These are phyloP conservation scores for Aspergillus panamensis DNA, from an alignment of 495 filamentous ascomycete genomes.

Conservation along the genomic window DNA sequence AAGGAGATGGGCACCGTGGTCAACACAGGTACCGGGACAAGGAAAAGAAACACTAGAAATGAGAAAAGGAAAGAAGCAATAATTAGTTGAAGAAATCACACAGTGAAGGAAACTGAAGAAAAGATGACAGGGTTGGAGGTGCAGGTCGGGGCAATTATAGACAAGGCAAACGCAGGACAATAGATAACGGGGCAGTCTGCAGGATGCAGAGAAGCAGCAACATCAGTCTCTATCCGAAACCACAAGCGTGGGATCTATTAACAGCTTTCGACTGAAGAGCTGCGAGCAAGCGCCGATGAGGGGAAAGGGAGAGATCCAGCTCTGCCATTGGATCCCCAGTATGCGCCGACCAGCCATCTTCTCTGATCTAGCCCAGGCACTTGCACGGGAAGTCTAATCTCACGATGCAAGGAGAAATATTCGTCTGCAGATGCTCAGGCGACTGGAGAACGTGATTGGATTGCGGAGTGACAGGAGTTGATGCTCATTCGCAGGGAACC, in stretches of 20 bases:
- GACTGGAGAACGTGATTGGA: conserved; percentile 11
- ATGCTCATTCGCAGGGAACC: conserved; percentile 13
- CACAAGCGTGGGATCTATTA: conserved; percentile 23
- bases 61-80: neutral
- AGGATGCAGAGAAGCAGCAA: conserved; percentile 14
- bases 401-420: neutral
- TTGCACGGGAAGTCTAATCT: conserved; percentile 2
- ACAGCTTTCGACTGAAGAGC: conserved; percentile 24
- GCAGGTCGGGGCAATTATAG: conserved; percentile 18
- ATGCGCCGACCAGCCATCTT: conserved; percentile 21
- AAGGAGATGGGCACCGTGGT: neutral
- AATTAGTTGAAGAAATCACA: neutral
- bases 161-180: neutral
- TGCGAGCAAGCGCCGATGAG: conserved; percentile 21
- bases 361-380: conserved; percentile 7
- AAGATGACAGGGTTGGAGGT: conserved; percentile 1
- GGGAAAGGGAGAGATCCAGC: conserved; percentile 2
- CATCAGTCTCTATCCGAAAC: conserved; percentile 19
- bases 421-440: conserved; percentile 15
- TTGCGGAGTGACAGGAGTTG: conserved; percentile 6
- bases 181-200: conserved; percentile 1
- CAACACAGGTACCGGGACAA: conserved; percentile 11
- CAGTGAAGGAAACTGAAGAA: conserved; percentile 11
- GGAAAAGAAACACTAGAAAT: conserved; percentile 1
- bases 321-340: conserved; percentile 17